phyloP scores from a whole-genome alignment of 2,329 filamentous ascomycete genomes.

The Proliferodiscus dingleyae region DNA sequence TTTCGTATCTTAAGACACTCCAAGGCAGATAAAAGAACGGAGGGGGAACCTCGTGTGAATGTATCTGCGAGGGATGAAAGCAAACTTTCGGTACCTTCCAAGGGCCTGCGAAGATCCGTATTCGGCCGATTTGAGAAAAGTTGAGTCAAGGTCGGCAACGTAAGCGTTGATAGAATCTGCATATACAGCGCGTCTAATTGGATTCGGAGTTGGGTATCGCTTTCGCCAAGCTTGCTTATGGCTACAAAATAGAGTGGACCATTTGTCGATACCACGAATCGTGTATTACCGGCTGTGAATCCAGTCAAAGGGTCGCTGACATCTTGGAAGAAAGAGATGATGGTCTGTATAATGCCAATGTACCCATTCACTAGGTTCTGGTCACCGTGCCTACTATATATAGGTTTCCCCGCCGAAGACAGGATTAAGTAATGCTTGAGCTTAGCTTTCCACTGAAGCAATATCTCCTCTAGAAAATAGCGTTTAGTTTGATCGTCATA shows the following conservation, averaged over 20 bases:
- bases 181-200: slow-evolving; percentile 95
- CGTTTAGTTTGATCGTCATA: slow-evolving; percentile 15
- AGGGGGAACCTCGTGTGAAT: slow-evolving; percentile 89
- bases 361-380: slow-evolving; percentile 86
- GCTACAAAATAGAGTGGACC: slow-evolving; percentile 90
- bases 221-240: slow-evolving; percentile 88
- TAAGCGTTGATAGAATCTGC: slow-evolving; percentile 95
- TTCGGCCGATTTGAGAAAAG: slow-evolving; percentile 89
- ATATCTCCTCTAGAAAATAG: slow-evolving; percentile 34
- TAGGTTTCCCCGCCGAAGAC: slow-evolving; percentile 92
- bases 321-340: slow-evolving; percentile 93
- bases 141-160: slow-evolving; percentile 76
- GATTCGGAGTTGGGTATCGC: slow-evolving; percentile 76
- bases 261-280: slow-evolving; percentile 80
- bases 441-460: slow-evolving; percentile 82
- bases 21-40: slow-evolving; percentile 79
- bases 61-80: slow-evolving; percentile 90
- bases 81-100: slow-evolving; percentile 87
- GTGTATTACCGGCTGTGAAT: slow-evolving; percentile 81
- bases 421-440: slow-evolving; percentile 96
- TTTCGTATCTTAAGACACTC: slow-evolving; percentile 93
- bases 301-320: slow-evolving; percentile 70
- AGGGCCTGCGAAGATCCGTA: slow-evolving; percentile 83
- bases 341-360: slow-evolving; percentile 92
- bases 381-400: slow-evolving; percentile 93